Base-by-base conservation (phyloP, 2,329 filamentous ascomycete genomes). In the Monosporascus sp. region DNA sequence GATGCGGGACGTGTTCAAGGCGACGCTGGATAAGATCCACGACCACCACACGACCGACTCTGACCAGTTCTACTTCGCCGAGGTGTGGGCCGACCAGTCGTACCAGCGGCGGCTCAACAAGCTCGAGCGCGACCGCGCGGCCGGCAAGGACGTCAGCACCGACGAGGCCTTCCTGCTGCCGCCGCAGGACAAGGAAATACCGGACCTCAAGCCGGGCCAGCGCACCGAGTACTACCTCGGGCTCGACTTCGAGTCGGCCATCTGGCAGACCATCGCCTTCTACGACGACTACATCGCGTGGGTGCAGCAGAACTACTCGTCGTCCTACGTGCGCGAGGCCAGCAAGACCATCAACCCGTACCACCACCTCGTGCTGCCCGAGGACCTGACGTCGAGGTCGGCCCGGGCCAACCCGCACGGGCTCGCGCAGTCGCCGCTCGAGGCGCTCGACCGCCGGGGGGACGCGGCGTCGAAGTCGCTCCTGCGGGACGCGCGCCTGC, bases 21-120 rank as follows among this genome's bases (percentile, higher is more conserved):
- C 63, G 20, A 67, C 68, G 7, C 58, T 65, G 51, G 57, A 60
- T 31, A 58, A 62, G 45, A 67, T 76, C 48, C 58, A 65, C 37
- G 63, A 63, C 11, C 68, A 71, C 1, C 68, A 70, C 52, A 66
- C 67, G 37, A 64, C 59, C 50, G 67, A 73, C 55, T 72, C 72
- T 11, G 74, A 77, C 54, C 74, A 77, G 59, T 71, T 67, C 54
- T 76, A 76, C 55, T 61, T 77, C 20, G 62, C 72, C 31, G 72
- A 75, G 44, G 54, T 76, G 14, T 77, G 68, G 63, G 74, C 66
- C 11, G 66, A 69, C n/a, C 72, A 77, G 53, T 72, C 75, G 55
- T 69, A 73, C 37, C 69, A 69, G 51, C 70, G 74, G 1, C 63
- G 52, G 20, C 53, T 67, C n/a, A 55, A 60, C 44, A 59, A 60